Base-by-base conservation (phyloP, 768 basidiomycete species). In the Tulasnella sp. region DNA sequence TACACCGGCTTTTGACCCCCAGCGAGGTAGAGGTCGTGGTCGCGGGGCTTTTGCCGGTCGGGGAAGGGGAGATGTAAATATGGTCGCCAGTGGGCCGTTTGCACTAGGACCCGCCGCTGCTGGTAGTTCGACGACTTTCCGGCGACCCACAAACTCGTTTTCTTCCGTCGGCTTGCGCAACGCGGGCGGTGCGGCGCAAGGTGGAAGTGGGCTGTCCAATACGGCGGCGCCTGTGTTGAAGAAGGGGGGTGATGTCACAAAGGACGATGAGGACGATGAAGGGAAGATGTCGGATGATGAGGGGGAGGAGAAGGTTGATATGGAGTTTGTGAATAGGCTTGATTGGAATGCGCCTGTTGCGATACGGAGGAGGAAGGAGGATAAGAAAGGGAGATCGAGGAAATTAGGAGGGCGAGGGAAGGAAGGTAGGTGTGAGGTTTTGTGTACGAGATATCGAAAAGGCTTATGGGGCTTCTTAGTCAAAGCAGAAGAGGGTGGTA, bases 61-160 rank as follows among this genome's bases (percentile, higher is more conserved):
- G 14, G 65, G 69, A 45, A 59, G 61, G 15, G 51, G 35, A 35
- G 69, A 76, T 1, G 72, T 72, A 6, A 82, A 85, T 69, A 86
- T 90, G 86, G 83, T 78, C 15, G 87, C 87, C 0, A 87, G 84
- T 64, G 87, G 87, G 3, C 87, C 87, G 12, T 90, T 90, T 63
- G 85, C 87, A 17, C 82, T 90, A 80, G 87, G 87, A 19, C 87
- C 87, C 32, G 75, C 84, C 21, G 73, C 85, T 62, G 77, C 77
- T 7, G 82, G 83, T 29, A 52, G 34, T 27, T 74, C 72, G 49
- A 76, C 73, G 42, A 65, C 70, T 58, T 72, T 73, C 12, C 76
- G 79, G 50, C 73, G 77, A 36, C 68, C 75, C 32, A 69, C 73
- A 6, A 75, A 79, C 15, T 78, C 78, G 62, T 78, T 83, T 58